Evolutionary conservation across 2,329 filamentous ascomycete species (phyloP).

Genomic region (Xylariaceae sp.): DNA sequence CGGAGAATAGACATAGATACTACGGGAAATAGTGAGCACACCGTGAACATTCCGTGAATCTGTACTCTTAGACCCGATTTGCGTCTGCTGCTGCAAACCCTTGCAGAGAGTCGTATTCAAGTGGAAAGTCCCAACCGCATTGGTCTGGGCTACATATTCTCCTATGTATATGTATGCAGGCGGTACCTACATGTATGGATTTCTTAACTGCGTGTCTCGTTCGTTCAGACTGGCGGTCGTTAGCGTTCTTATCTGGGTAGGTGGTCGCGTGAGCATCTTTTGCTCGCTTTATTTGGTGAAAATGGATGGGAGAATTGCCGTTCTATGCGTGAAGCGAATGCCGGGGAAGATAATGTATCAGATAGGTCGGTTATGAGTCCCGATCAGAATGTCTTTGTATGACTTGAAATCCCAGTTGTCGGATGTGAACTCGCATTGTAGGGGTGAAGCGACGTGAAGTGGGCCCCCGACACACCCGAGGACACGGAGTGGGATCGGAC

Average conservation of each 20-base stretch:
- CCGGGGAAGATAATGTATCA: background rate
- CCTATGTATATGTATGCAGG: background rate
- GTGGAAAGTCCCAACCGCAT: background rate
- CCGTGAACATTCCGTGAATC: too few species aligned
- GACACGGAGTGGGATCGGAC: too few species aligned
- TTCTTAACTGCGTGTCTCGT: too few species aligned
- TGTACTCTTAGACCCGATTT: too few species aligned
- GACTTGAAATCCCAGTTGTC: too few species aligned
- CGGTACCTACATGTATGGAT: background rate
- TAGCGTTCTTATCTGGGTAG: background rate
- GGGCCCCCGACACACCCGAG: too few species aligned
- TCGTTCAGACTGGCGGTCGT: background rate
- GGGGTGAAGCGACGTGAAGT: too few species aligned
- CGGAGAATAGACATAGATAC: background rate
- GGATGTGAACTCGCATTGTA: too few species aligned
- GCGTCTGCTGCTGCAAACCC: background rate
- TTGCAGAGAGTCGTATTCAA: background rate
- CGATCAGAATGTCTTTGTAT: too few species aligned
- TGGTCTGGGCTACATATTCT: background rate
- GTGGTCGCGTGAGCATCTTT: background rate
- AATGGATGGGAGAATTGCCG: background rate
- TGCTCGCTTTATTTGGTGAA: background rate
- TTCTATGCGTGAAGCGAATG: background rate
- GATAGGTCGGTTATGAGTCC: too few species aligned
- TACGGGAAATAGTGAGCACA: background rate